Base-by-base conservation (phyloP, 371 early-diverging fungal species). In the Mucor mucedo region DNA sequence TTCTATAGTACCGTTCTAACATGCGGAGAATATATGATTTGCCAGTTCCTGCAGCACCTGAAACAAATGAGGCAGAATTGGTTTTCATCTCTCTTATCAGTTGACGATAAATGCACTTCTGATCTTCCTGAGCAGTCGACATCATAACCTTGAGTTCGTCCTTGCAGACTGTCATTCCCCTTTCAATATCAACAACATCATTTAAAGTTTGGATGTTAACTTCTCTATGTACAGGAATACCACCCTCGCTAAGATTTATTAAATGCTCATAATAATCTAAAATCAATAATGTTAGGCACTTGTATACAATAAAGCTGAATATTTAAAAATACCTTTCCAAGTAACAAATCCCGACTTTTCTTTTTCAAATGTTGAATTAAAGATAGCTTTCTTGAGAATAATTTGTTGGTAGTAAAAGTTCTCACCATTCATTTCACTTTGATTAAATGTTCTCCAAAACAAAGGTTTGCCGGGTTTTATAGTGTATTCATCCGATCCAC, bases 381-480 rank as follows among this genome's bases (percentile, higher is more conserved):
- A 58, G 16, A 58, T 58, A 2, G 49, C n/a, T 33, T 41, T 35
- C 50, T 58, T 49, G 27, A 39, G 16, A 28, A 54, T 48, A 11
- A 62, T 47, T 27, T 62, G 55, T 41, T 62, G 62, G 32, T 47
- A 62, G 5, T 54, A 62, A 28, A 32, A 62, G 0, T 7, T 35
- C 33, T 62, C 62, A 2, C 62, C 55, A 27, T 53, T 54, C 21
- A 55, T 33, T 21, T 48, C 39, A 21, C 39, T 54, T 1, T 47
- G 10, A 27, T 62, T 54, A 30, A 27, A 33, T 2, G 45, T 47
- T 44, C 54, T 14, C 62, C 47, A 62, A 13, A 49, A 44, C 27
- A 8, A 39, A 39, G 40, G 40, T 39, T 39, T 39, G 21, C 21
- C 21, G 21, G 21, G 21, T 21, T 21, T 21, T 21, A 21, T 1